phyloP scores from a whole-genome alignment of 208 protist species.

The Leptomonas seymouri region DNA sequence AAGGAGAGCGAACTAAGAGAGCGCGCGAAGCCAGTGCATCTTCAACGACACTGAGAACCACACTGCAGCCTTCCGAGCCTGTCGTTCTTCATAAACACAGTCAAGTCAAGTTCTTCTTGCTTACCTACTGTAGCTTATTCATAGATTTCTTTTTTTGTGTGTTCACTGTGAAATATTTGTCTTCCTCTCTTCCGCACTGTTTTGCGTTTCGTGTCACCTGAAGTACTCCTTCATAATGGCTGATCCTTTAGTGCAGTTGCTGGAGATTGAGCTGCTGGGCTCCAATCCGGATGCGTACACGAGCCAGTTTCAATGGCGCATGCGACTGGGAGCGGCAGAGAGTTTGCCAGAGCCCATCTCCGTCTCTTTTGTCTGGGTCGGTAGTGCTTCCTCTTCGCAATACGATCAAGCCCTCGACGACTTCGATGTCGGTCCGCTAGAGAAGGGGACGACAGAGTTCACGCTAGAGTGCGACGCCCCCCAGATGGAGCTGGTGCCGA shows the following conservation, averaged over 20 bases:
- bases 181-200: not conserved
- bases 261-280: conserved; percentile 86
- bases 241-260: conserved; percentile 84
- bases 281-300: conserved; percentile 74
- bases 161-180: no score
- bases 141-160: no score
- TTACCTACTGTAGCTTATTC: no score
- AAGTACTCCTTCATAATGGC: conserved; percentile 39
- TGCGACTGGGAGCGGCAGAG: conserved; percentile 70
- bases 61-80: no score
- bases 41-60: no score
- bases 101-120: no score
- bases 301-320: conserved; percentile 67
- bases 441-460: conserved; percentile 94
- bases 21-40: no score
- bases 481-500: conserved; percentile 89
- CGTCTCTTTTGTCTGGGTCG: conserved; percentile 98
- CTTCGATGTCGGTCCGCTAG: conserved; percentile 96
- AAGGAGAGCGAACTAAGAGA: no score
- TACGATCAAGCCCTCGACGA: conserved; percentile 97
- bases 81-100: no score
- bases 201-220: not conserved
- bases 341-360: conserved; percentile 91
- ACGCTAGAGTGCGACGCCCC: conserved; percentile 94
- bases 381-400: conserved; percentile 92